A percentile compares a stretch with the other conserved stretches of the same genome.
These are phyloP conservation scores for Quaeritorhiza haematococci DNA, from an alignment of 371 early-diverging fungal genomes.

Conservation along the genomic window DNA sequence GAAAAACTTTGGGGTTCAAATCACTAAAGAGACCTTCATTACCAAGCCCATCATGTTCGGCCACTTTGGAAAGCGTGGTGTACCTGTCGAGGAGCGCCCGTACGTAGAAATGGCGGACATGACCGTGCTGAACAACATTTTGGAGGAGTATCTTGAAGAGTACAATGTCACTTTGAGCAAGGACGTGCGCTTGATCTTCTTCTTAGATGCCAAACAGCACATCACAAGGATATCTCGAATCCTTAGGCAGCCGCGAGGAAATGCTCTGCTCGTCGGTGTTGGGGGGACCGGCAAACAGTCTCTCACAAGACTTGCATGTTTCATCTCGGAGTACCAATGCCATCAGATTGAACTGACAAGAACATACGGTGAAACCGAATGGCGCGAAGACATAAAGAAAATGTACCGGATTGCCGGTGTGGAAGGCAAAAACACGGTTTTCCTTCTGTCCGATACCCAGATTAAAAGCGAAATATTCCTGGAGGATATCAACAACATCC, in stretches of 20 bases:
- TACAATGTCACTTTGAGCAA: constrained; percentile 50
- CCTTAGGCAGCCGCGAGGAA: constrained; percentile 52
- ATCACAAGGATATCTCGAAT: constrained; percentile 45
- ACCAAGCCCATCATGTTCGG: constrained; percentile 46
- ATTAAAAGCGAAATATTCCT: constrained; percentile 49
- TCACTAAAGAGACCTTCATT: constrained; percentile 33
- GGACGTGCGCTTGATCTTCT: constrained; percentile 48
- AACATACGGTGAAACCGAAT: constrained; percentile 48
- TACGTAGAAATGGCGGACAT: constrained; percentile 46
- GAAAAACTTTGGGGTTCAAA: constrained; percentile 41
- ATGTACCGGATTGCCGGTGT: constrained; percentile 48
- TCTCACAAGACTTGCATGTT: constrained; percentile 49
- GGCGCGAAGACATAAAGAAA: constrained; percentile 54
- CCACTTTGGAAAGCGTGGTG: constrained; percentile 49
- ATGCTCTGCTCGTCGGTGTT: constrained; percentile 52
- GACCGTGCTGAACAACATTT: constrained; percentile 38
- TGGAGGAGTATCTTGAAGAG: constrained; percentile 55
- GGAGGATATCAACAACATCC: constrained; percentile 51
- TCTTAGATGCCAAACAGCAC: constrained; percentile 52
- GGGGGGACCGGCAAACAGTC: constrained; percentile 57
- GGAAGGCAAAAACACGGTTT: constrained; percentile 52
- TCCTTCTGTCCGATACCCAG: constrained; percentile 52
- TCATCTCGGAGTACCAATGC: constrained; percentile 49
- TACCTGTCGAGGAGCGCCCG: constrained; percentile 44
- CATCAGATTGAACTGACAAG: constrained; percentile 50